Conservation (phyloP, 75 land plant genomes). For the Larix kaempferi region DNA sequence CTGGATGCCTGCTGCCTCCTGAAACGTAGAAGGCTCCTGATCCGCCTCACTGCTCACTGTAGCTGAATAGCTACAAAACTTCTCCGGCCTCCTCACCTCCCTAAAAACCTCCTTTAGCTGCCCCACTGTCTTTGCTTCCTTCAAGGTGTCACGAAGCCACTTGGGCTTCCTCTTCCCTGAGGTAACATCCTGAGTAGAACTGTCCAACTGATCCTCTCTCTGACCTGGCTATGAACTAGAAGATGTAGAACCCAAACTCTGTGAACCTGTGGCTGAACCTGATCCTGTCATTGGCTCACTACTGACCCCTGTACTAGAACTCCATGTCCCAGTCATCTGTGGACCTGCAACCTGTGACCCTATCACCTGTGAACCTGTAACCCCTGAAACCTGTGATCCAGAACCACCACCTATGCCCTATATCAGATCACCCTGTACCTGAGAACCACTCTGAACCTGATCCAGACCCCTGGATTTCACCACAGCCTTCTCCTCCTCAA, state of each 20-base stretch:
- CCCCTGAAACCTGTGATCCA: background rate
- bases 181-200: background rate
- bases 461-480: background rate
- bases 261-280: background rate
- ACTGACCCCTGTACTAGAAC: no score
- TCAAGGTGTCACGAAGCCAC: background rate
- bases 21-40: background rate
- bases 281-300: no score
- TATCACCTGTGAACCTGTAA: background rate
- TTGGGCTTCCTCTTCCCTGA: background rate
- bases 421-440: background rate
- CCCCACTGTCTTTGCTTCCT: background rate
- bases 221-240: background rate
- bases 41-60: background rate
- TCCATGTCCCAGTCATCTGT: no score
- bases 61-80: background rate
- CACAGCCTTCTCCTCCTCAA: background rate
- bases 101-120: background rate
- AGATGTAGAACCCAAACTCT: background rate
- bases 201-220: background rate
- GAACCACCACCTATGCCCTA: background rate
- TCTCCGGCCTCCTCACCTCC: background rate
- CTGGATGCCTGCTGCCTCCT: background rate
- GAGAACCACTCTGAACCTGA: background rate
- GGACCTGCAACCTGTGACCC: background rate